Conservation (phyloP, 164 flowering plant genomes). For the Tetracentron sinense region DNA sequence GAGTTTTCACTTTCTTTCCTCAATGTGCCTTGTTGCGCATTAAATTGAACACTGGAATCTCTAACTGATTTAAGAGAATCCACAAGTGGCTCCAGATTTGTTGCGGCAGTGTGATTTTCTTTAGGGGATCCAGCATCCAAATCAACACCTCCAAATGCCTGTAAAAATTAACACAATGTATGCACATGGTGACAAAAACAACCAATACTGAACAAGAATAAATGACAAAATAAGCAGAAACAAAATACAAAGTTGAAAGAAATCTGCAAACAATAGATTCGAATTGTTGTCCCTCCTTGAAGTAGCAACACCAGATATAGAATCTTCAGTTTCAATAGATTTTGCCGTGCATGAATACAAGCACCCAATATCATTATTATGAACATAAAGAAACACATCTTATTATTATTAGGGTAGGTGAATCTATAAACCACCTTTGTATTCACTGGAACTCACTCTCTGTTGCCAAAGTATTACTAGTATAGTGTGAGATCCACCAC, state of each 20-base stretch:
- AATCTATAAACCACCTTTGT: no score
- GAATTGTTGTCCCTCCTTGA: neutral
- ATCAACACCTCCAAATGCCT: constrained; percentile 65
- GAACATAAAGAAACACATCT: no score
- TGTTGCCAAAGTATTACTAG: no score
- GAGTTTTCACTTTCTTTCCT: constrained; percentile 39
- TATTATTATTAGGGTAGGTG: no score
- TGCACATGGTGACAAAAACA: neutral
- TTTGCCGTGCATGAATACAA: neutral
- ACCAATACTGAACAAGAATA: neutral
- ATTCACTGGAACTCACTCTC: no score
- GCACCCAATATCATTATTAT: no score
- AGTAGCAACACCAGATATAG: neutral
- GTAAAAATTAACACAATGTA: constrained; percentile 15
- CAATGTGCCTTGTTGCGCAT: constrained; percentile 35
- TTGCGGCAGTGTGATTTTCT: constrained; percentile 26
- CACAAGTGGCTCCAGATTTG: constrained; percentile 28
- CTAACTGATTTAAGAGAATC: constrained; percentile 24
- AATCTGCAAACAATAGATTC: neutral
- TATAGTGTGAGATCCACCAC: no score
- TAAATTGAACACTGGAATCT: constrained; percentile 30
- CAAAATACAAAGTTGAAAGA: neutral
- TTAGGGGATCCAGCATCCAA: constrained; percentile 57
- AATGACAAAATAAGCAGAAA: neutral
- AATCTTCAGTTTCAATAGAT: no score